Conservation (phyloP, 139 green algal genomes). For the Micractinium sp. region DNA sequence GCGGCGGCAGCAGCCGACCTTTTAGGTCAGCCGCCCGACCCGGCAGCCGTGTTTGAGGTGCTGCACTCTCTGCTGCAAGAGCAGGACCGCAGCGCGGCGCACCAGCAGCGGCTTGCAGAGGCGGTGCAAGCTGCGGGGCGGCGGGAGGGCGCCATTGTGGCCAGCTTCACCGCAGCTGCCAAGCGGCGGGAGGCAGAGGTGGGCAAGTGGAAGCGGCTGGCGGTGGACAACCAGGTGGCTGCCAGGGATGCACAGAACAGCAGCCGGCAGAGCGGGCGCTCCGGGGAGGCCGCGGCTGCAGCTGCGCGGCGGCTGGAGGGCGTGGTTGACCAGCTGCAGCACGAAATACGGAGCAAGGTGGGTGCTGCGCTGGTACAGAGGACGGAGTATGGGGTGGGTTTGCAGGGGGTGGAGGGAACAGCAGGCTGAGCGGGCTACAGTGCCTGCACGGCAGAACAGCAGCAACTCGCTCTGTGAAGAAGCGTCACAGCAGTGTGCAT, state of each 20-base stretch:
- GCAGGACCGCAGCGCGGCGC: not conserved
- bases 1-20: not conserved
- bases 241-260: slow-evolving; percentile 9
- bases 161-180: slow-evolving; percentile 6
- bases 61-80: slow-evolving; percentile 22
- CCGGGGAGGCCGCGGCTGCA: not conserved
- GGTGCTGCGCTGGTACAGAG: not conserved
- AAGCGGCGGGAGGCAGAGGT: slow-evolving; percentile 18
- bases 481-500: too few relatives aligned
- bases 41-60: not conserved
- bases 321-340: not conserved
- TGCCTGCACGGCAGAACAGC: too few relatives aligned
- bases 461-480: too few relatives aligned
- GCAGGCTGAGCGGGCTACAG: not conserved
- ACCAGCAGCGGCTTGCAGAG: slow-evolving; percentile 9
- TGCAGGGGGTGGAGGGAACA: not conserved
- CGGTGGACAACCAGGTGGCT: slow-evolving; percentile 14
- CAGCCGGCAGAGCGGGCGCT: not conserved
- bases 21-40: not conserved
- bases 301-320: slow-evolving; percentile 19
- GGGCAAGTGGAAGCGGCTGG: slow-evolving; percentile 37
- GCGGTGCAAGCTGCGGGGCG: not conserved
- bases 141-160: slow-evolving; percentile 18
- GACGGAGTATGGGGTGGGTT: not conserved
- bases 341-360: slow-evolving; percentile 24